phyloP scores from a whole-genome alignment of 2,329 filamentous ascomycete genomes.

The Ascochyta viciae-villosae region DNA sequence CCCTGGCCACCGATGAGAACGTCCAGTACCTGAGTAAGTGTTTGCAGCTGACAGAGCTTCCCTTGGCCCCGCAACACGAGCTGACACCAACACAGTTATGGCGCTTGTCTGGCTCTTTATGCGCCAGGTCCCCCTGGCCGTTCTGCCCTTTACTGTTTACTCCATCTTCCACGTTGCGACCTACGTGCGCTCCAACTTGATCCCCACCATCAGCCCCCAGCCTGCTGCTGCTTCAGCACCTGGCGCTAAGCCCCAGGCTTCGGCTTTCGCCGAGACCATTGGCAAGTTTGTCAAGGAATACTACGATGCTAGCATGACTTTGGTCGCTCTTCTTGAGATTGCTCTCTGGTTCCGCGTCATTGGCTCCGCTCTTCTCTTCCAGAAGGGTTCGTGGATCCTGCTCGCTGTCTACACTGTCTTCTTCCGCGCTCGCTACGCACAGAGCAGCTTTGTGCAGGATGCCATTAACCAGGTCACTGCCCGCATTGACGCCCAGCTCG shows the following conservation, averaged over 20 bases:
- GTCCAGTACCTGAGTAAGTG: constrained; percentile 92
- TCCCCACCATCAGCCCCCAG: constrained; percentile 82
- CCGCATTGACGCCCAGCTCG: constrained; percentile 80
- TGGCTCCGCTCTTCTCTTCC: constrained; percentile 83
- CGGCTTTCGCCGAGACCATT: constrained; percentile 79
- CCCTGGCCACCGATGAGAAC: constrained; percentile 87
- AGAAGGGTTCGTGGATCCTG: constrained; percentile 89
- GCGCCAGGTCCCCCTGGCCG: constrained; percentile 85
- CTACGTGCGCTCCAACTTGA: constrained; percentile 91
- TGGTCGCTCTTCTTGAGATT: constrained; percentile 90
- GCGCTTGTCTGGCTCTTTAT: constrained; percentile 93
- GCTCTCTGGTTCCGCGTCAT: constrained; percentile 83
- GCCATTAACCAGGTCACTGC: constrained; percentile 76
- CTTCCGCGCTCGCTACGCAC: constrained; percentile 85
- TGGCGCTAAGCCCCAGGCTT: constrained; percentile 63
- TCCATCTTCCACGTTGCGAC: constrained; percentile 98
- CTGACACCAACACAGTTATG: constrained; percentile 69
- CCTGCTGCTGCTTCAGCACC: constrained; percentile 59
- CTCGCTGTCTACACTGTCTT: constrained; percentile 87
- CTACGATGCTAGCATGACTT: constrained; percentile 94
- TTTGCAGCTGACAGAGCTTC: constrained; percentile 1
- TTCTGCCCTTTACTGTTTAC: constrained; percentile 95
- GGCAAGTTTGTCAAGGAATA: constrained; percentile 96
- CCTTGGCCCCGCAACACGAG: constrained; percentile 21
- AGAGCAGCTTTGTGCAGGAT: constrained; percentile 92